Evolutionary conservation across 1,139 yeast genomes (phyloP), one percentile per base, ranked within the genome.

Genomic region (Kazachstania sp.): DNA sequence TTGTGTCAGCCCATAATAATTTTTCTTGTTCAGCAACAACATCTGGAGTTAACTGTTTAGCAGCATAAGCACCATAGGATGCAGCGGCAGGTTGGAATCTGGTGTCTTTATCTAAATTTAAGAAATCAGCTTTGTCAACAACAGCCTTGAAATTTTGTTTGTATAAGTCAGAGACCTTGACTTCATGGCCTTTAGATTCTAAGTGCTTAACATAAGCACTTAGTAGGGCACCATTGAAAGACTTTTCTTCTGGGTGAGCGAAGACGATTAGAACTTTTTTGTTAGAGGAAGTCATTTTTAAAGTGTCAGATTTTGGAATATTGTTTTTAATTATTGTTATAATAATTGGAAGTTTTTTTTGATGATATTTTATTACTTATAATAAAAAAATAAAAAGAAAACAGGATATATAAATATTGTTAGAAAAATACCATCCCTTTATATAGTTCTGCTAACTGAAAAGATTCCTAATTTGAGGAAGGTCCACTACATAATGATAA

Each of bases 1-100:
- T 43, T 3, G 45, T 18, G 41, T 57, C 60, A 46, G 72, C 69
- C 58, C 69, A 71, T 26, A 38, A 31, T 9, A 53, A 35, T 36
- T 54, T 52, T 34, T 53, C 49, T 40, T 53, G 55, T 39, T 52
- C 58, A 9, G 30, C 48, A n/a, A 48, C 23, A 23, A 54, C 55
- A 42, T 56, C 59, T 2, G 43, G 45, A 4, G 64, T 54, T 29
- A 59, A 43, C 13, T 37, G 7, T 16, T 49, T 45, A 29, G 36
- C 28, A 1, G 35, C 32, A 26, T 41, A 51, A 8, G 57, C 59
- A 5, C 23, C 23, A 23, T 31, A 41, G 1, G 61, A 55, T 8
- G 53, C 59, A 7, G 5, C 18, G 13, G 40, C 41, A 6, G 51
- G 40, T 13, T 37, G 16, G 15, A 60, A 45, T 28, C 52, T 47